Base-by-base conservation (phyloP, 345 rosid species). In the Barbarea vulgaris region DNA sequence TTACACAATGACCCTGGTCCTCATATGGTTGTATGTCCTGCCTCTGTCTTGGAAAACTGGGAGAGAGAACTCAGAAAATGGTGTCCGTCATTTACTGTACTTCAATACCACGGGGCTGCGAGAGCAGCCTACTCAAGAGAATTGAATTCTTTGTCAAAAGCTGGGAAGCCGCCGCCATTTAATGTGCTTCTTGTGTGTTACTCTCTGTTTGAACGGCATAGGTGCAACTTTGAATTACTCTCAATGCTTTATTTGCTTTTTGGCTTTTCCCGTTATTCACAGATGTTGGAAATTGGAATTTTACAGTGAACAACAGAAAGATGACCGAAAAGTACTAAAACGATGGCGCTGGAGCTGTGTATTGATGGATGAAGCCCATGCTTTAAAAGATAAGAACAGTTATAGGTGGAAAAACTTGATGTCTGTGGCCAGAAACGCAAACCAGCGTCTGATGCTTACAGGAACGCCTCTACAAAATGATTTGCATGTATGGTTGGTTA, bases 381-480 rank as follows among this genome's bases (percentile, higher is more conserved):
- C 98, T 70, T 81, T 91, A 74, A 93, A 93, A 86, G 99, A 96
- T 77, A 91, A 86, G 86, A 91, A 82, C 79, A 93, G 97, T 83
- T 96, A 89, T 77, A 83, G 99, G 89, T 93, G 99, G 98, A 95
- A 90, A 81, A 95, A 95, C 51, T 75, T 93, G 58, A 93, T 88
- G 97, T 90, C 94, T 66, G 89, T 88, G 64, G 93, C 99, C 64
- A 80, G 89, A 81, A 89, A 88, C 59, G 99, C 98, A 33, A 95
- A 92, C 79, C 99, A 92, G 77, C 97, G 97, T 33, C 85, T 93
- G 61, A 90, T 92, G 98, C 87, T 95, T 37, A 95, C 99, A n/a
- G 99, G 99, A 74, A 95, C 98, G 3, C 98, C 98, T 1, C 87
- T 95, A n/a, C 98, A 93, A 79, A 95, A 95, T 82, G 99, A 95